phyloP scores from a whole-genome alignment of 352 stramenopile genomes.

The Pythium coloratum region DNA sequence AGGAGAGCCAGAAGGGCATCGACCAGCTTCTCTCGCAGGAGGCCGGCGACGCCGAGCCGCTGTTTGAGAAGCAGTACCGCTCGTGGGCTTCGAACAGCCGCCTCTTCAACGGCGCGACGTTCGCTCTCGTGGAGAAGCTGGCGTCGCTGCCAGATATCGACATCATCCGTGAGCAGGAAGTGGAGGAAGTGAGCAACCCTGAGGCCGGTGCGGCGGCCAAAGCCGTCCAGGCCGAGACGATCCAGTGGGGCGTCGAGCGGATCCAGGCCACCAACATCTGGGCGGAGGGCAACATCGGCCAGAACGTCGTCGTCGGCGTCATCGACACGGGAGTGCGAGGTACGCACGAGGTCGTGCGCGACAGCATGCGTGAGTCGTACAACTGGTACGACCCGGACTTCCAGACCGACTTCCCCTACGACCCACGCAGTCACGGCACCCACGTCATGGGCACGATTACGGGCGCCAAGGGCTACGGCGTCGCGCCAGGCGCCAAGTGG shows the following conservation, averaged over 20 bases:
- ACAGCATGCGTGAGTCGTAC: slow-evolving; percentile 4
- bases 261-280: slow-evolving; percentile 1
- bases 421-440: not conserved
- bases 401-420: not conserved
- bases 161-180: not conserved
- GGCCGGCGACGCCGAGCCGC: not conserved
- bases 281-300: not conserved
- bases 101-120: slow-evolving; percentile 2
- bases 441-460: slow-evolving; percentile 2
- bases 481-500: slow-evolving; percentile 1
- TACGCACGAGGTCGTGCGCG: not conserved
- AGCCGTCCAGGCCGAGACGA: not conserved
- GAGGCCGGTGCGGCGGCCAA: not conserved
- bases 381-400: slow-evolving; percentile 4
- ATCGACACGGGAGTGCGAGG: not conserved
- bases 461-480: not conserved
- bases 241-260: slow-evolving; percentile 1
- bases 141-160: not conserved
- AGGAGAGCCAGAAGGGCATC: slow-evolving; percentile 5
- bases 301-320: not conserved
- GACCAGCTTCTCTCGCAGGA: slow-evolving; percentile 1
- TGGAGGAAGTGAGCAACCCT: not conserved
- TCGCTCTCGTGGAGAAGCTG: slow-evolving; percentile 3
- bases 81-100: slow-evolving; percentile 1
- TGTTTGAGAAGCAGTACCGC: not conserved